These are phyloP conservation scores for Pseudocercospora ulei DNA, from an alignment of 2,329 filamentous ascomycete genomes.

Conservation along the genomic window DNA sequence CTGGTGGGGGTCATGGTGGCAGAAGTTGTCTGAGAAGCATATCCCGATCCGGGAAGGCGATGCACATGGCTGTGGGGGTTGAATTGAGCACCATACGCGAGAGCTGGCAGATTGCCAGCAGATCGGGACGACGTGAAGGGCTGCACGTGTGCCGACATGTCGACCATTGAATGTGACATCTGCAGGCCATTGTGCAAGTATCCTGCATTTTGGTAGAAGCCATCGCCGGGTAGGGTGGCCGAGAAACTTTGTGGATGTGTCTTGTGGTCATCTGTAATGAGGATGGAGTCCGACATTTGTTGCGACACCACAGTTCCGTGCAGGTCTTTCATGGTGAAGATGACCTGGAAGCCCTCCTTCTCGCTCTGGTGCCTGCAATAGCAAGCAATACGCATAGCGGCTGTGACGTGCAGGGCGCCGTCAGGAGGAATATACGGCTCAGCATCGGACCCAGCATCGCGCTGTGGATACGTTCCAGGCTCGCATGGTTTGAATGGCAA, in stretches of 20 bases:
- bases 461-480: constrained; percentile 31
- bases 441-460: constrained; percentile 24
- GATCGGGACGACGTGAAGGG: constrained; percentile 52
- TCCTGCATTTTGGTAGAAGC: constrained; percentile 25
- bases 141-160: constrained; percentile 34
- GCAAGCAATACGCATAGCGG: constrained; percentile 91
- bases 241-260: constrained; percentile 48
- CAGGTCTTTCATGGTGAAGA: constrained; percentile 86
- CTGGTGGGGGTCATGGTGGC: constrained; percentile 50
- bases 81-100: constrained; percentile 37
- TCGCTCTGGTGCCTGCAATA: constrained; percentile 94
- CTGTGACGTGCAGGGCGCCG: constrained; percentile 65
- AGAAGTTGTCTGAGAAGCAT: constrained; percentile 35
- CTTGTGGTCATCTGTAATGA: constrained; percentile 98
- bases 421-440: constrained; percentile 36
- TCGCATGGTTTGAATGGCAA: constrained; percentile 65
- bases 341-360: constrained; percentile 84
- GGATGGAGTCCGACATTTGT: constrained; percentile 74
- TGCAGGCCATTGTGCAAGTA: constrained; percentile 28
- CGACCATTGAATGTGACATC: constrained; percentile 36
- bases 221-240: constrained; percentile 26
- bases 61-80: constrained; percentile 34
- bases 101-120: constrained; percentile 52
- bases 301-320: constrained; percentile 69
- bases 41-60: constrained; percentile 29